A percentile compares a stretch with the other conserved stretches of the same genome.
phyloP scores from a whole-genome alignment of 2,329 filamentous ascomycete species.

The Penicillium sp. region DNA sequence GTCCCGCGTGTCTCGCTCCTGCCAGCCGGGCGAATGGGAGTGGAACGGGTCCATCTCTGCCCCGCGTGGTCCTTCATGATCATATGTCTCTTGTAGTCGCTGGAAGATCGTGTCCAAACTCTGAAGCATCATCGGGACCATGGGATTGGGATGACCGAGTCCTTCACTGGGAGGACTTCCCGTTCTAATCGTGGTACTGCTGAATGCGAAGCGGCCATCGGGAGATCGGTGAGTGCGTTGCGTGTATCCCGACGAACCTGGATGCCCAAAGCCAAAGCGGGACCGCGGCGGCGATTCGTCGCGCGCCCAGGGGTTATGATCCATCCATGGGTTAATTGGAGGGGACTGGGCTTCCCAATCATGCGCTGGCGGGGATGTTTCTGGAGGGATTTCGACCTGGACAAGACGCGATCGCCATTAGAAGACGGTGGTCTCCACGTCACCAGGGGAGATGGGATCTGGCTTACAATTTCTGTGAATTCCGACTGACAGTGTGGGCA shows the following conservation, averaged over 20 bases:
- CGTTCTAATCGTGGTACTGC: constrained; percentile 29
- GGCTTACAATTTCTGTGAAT: constrained; percentile 76
- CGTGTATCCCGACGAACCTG: constrained; percentile 25
- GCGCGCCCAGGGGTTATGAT: constrained; percentile 46
- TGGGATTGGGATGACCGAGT: constrained; percentile 9
- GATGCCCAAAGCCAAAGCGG: constrained; percentile 2
- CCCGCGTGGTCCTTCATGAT: constrained; percentile 10
- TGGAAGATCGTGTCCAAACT: constrained; percentile 45
- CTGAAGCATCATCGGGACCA: constrained; percentile 31
- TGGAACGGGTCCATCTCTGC: constrained; percentile 7
- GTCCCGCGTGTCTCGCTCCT: constrained; percentile 4
- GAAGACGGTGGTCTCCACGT: too few relatives aligned
- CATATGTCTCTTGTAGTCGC: constrained; percentile 38
- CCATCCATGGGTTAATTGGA: constrained; percentile 31
- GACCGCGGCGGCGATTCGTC: constrained; percentile 39
- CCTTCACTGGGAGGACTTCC: constrained; percentile 17
- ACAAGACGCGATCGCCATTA: constrained; percentile 3
- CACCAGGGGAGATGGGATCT: constrained; percentile 3
- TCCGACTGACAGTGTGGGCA: constrained; percentile 77
- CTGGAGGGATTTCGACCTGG: constrained; percentile 32
- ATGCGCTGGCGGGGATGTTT: constrained; percentile 24
- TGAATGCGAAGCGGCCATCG: constrained; percentile 42
- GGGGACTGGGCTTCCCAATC: constrained; percentile 16
- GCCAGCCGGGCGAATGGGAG: constrained; percentile 9
- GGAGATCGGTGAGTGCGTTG: constrained; percentile 42